A percentile compares a stretch with the other conserved stretches of the same genome.
Conservation (phyloP, 139 green algal species). For the Limnomonas spitsbergensis region DNA sequence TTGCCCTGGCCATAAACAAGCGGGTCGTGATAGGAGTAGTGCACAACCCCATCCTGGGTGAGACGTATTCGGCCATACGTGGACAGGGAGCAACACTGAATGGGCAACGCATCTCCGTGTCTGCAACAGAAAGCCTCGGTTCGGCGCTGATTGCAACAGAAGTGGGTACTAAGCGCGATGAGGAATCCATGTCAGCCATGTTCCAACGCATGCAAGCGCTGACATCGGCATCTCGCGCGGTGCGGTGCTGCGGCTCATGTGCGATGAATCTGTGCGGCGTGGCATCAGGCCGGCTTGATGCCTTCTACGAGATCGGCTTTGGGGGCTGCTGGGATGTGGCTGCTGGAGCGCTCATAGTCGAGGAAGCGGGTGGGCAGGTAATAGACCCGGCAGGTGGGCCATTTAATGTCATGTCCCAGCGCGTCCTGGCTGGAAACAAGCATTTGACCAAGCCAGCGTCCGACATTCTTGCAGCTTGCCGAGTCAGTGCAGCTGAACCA, state of each 20-base stretch:
- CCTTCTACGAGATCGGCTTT: slow-evolving; percentile 93
- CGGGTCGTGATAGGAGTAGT: slow-evolving; percentile 79
- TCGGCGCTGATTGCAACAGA: slow-evolving; percentile 83
- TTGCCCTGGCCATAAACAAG: slow-evolving; percentile 72
- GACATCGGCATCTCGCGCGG: slow-evolving; percentile 30
- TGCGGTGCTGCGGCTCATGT: slow-evolving; percentile 87
- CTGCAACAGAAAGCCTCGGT: slow-evolving; percentile 46
- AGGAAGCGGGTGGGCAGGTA: slow-evolving; percentile 77
- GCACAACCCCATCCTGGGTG: slow-evolving; percentile 89
- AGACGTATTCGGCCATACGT: slow-evolving; percentile 66
- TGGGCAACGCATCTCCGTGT: slow-evolving; percentile 60
- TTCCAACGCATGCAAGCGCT: slow-evolving; percentile 2
- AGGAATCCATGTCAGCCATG: slow-evolving; percentile 43
- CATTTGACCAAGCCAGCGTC: slow-evolving; percentile 44
- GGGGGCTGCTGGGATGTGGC: slow-evolving; percentile 82
- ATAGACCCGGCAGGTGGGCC: slow-evolving; percentile 73
- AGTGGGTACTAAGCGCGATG: slow-evolving; percentile 64
- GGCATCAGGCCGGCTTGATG: slow-evolving; percentile 82
- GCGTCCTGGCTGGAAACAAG: slow-evolving; percentile 71
- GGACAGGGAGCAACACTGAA: slow-evolving; percentile 80
- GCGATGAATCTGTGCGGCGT: slow-evolving; percentile 82
- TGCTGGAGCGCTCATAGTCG: slow-evolving; percentile 45
- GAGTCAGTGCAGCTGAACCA: not conserved
- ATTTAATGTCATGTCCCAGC: slow-evolving; percentile 72
- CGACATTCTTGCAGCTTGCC: slow-evolving; percentile 36